Evolutionary conservation across 192 early-diverging fungal species (phyloP), one percentile per base, ranked within the genome.

Genomic region (Piromyces finnis): DNA sequence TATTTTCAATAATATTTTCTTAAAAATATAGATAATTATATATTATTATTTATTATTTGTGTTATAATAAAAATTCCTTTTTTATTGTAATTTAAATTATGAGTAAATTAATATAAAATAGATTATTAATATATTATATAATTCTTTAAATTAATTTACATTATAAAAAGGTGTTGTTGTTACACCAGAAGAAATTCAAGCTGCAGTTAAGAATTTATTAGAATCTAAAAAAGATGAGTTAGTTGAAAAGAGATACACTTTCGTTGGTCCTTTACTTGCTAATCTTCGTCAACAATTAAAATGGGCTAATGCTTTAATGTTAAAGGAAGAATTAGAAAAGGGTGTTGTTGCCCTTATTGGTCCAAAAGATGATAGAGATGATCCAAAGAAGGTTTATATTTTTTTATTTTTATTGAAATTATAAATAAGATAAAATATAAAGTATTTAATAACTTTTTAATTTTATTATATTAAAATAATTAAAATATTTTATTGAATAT

Each of bases 351-450:
- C 91, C 26, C 82, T 92, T n/a, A 87, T 99, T 78, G 98, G 98
- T n/a, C 96, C 96, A 82, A 98, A 98, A 86, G 97, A 98, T 85
- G 97, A 98, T 84, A 91, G 97, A 77, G 97, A 98, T 85, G 88
- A 91, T 79, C 89, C 89, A 29, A 89, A 89, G 51, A 79, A 82
- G 32, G 80, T 83, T 78, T 88, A 91, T 83, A 84, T 85, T 14
- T 30, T 12, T 7, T 78, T 7, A 30, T 78, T 29, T 78, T 78
- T 78, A 78, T 30, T 30, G 29, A 78, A 29, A 29, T 29, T 29
- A n/a, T n/a, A n/a, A n/a, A n/a, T n/a, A n/a, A n/a, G n/a, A n/a
- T n/a, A n/a, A n/a, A n/a, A n/a, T n/a, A n/a, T n/a, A n/a, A n/a
- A n/a, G n/a, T n/a, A n/a, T n/a, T n/a, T n/a, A n/a, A n/a, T n/a